Conservation (phyloP, 768 basidiomycete genomes). For the Pulveroboletus sp. region DNA sequence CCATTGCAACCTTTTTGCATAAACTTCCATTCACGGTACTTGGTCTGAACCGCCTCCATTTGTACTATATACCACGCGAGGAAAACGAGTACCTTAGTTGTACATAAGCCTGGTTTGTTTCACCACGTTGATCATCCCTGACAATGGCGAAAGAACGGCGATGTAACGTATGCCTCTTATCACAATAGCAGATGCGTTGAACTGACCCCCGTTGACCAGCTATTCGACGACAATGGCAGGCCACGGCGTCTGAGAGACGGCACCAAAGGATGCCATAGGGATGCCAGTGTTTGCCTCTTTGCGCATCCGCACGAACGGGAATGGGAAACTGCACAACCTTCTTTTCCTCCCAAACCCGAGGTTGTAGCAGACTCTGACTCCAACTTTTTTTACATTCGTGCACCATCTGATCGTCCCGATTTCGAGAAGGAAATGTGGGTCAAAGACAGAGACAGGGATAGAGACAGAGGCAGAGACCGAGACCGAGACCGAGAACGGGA, state of each 20-base stretch:
- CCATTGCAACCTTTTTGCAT: background rate
- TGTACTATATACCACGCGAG: conserved; percentile 18
- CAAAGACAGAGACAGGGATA: background rate
- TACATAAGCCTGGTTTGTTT: background rate
- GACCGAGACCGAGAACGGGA: background rate
- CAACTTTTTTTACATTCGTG: conserved; percentile 21
- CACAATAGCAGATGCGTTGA: background rate
- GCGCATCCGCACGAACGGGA: conserved; percentile 32
- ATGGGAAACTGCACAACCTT: conserved; percentile 31
- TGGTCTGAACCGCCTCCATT: conserved; percentile 1
- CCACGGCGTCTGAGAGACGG: conserved; percentile 22
- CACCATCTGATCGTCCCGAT: conserved; percentile 13
- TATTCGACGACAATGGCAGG: conserved; percentile 29
- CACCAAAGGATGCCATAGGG: conserved; percentile 19
- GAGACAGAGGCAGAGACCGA: background rate
- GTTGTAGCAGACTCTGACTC: conserved; percentile 19
- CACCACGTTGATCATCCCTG: background rate
- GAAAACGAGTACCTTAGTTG: background rate
- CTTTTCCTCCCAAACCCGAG: conserved; percentile 22
- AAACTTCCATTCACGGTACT: conserved; percentile 12
- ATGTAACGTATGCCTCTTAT: conserved; percentile 27
- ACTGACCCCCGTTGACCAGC: conserved; percentile 14
- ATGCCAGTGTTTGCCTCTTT: conserved; percentile 24
- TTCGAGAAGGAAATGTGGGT: conserved; percentile 13
- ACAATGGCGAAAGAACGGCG: conserved; percentile 23